Base-by-base conservation (phyloP, 805 yeast genomes). In the Pichia occidentalis region DNA sequence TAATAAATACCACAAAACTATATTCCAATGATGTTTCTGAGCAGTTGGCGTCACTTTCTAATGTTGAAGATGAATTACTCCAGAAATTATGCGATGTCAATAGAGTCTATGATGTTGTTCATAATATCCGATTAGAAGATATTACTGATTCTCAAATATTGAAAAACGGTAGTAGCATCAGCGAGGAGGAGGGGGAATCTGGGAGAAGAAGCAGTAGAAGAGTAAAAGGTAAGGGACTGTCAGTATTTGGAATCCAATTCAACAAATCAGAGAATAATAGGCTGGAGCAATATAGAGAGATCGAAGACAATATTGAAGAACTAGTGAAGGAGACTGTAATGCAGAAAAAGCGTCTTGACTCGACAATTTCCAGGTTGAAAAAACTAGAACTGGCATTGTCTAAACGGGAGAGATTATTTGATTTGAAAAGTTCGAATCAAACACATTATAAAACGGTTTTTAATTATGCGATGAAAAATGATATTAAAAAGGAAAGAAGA, bases 401-500 rank as follows among this genome's bases (percentile, higher is more conserved):
- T 0, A 38, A 45, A 7, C 56, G 59, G 24, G 68, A 63, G 22
- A 53, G 68, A 29, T 50, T 69, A 12, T 56, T 65, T 20, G 50
- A 57, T 11, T 42, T 53, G 4, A 55, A 59, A 16, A 57, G 65
- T 7, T 58, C 68, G 2, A 68, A 70, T 50, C 56, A 59, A 40
- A 51, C 50, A 13, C 77, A 72, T 46, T 73, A 68, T 49, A 68
- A 68, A 4, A 52, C 56, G 4, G 44, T 73, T 16, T 65, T 60
- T 39, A 51, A 48, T 8, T 50, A 45, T 40, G 61, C 50, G 8
- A 52, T 52, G 57, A 37, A 48, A 40, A 45, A 42, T 28, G 49
- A 45, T 32, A 44, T 47, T 24, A 18, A 25, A 40, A 20, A 36
- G 40, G 39, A 40, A 34, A 17, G 25, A 16, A 26, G 17, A 24